Evolutionary conservation across 768 basidiomycete species (phyloP), one percentile per base, ranked within the genome.

Genomic region (Tulasnella sp.): DNA sequence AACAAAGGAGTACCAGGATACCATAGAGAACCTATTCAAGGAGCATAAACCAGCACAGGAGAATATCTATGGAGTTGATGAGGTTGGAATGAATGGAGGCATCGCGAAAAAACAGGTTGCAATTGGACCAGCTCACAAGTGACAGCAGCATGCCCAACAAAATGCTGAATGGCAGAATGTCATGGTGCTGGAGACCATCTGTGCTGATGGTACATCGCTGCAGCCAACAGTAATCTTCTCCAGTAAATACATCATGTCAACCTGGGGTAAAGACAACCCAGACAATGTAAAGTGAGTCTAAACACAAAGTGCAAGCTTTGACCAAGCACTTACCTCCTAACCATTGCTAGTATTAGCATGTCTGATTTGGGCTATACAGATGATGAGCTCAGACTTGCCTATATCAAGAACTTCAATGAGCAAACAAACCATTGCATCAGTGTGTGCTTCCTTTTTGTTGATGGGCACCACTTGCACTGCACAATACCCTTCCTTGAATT

Each of bases 391-490:
- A 71, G 72, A 7, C 50, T 68, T 7, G 65, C 66, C 13, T 77
- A 70, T 68, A 69, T 77, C 27, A 68, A 75, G 62, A 59, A 72
- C 24, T 79, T 78, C 61, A 70, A 78, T 38, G 48, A 59, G 19
- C 64, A 70, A 15, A 51, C 64, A 10, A 66, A 60, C 8, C 75
- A 77, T 59, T 72, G 70, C 3, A 59, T 53, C 9, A 45, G 62
- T 4, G 51, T 63, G 13, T 61, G 67, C 0, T 62, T 77, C 0
- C 73, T 79, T 5, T 62, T 75, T 8, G 68, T 80, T 11, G 75
- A 80, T 68, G 74, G 78, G 0, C 78, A 80, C 56, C 72, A 68
- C 54, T 77, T 74, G 0, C 77, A 79, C 56, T 74, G 71, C 60
- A 73, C 70, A 1, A 44, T 56, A 4, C 66, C 56, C 4, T 75